phyloP scores from a whole-genome alignment of 2,329 filamentous ascomycete species.

The Graphium sp. region DNA sequence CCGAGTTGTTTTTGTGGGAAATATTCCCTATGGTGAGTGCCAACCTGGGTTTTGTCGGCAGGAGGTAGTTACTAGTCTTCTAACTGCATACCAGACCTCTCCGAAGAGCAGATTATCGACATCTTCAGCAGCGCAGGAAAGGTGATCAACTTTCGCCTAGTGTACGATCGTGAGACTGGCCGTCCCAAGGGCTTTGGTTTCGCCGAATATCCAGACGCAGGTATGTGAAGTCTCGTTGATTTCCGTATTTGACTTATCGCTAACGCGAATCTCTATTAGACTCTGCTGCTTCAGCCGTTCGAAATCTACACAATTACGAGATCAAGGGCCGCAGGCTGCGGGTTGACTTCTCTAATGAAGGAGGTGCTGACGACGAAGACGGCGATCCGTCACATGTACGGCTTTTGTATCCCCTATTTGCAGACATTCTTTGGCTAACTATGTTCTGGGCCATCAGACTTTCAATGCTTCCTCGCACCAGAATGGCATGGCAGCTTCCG shows the following conservation, averaged over 20 bases:
- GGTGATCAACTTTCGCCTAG: conserved; percentile 75
- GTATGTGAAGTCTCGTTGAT: conserved; percentile 26
- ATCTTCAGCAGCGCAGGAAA: conserved; percentile 84
- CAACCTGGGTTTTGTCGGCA: not conserved
- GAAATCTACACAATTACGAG: conserved; percentile 90
- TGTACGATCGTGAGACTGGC: conserved; percentile 90
- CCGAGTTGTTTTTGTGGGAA: conserved; percentile 70
- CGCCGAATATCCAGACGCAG: conserved; percentile 84
- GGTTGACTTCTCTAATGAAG: conserved; percentile 93
- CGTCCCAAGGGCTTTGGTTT: conserved; percentile 95
- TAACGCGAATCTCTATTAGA: conserved; percentile 25
- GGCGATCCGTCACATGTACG: conserved; percentile 7
- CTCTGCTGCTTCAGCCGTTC: conserved; percentile 80
- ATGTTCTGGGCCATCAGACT: too few relatives aligned
- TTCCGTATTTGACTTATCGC: too few relatives aligned
- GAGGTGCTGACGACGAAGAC: conserved; percentile 52
- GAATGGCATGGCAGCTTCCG: not conserved
- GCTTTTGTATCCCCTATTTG: not conserved
- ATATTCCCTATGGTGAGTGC: conserved; percentile 58
- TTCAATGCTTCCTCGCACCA: not conserved
- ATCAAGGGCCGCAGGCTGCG: conserved; percentile 87
- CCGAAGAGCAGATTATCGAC: conserved; percentile 88
- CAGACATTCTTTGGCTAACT: not conserved
- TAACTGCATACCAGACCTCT: conserved; percentile 72
- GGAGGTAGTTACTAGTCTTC: not conserved